Base-by-base conservation (phyloP, 192 early-diverging fungal species). In the Coemansia sp. region DNA sequence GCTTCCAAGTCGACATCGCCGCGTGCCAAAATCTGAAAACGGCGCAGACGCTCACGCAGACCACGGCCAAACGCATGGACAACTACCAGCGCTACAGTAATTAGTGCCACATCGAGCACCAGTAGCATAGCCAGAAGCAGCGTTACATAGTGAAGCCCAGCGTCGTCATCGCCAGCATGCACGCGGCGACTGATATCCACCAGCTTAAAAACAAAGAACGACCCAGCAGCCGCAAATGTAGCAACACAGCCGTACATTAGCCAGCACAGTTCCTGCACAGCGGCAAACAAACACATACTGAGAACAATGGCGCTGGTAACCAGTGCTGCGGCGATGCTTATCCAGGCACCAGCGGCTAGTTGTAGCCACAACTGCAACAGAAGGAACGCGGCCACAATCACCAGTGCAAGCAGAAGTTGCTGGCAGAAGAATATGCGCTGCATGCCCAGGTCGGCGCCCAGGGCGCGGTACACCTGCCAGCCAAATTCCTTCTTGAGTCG, bases 261-360 rank as follows among this genome's bases (percentile, higher is more conserved):
- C 69, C 70, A 63, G 24, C 25, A 62, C n/a, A 67, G 48, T 51
- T 82, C 80, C 22, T 64, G 65, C 0, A 64, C 58, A 3, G 73
- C 74, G 2, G 74, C 53, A 55, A 73, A 57, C 52, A 70, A 60
- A 22, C 60, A 60, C 62, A 73, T 24, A 35, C 63, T 55, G 11
- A 82, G 62, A 0, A 63, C 24, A 25, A 58, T 57, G 17, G 51
- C 54, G 22, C 50, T 58, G 47, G 62, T 24, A 45, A 59, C 23
- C 2, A 73, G 23, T 10, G 65, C 47, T 11, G 58, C 19, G 2
- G 67, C 48, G 38, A 62, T 58, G 23, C 59, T 63, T 35, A 62
- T 51, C 74, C 69, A 65, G 3, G 51, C 62, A 6, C 5, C 9
- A 83, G 72, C 15, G 85, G 86, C 73, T 57, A 83, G 87, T 69